Evolutionary conservation across 805 yeast genomes (phyloP).

Genomic region (Suhomyces tanzawaensis): DNA sequence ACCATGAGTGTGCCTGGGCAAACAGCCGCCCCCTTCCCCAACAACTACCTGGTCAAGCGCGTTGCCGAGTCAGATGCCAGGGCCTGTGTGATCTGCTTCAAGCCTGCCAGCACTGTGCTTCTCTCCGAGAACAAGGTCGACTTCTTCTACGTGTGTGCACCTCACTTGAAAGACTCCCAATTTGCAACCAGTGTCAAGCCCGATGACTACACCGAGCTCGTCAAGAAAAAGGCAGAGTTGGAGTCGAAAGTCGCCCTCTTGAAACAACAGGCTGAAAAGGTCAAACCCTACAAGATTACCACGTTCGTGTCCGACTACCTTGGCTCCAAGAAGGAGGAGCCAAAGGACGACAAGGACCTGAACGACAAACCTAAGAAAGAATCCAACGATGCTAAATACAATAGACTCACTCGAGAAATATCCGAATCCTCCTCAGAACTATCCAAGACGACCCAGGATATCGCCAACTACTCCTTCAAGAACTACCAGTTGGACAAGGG

Average conservation of each 20-base stretch:
- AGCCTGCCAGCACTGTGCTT: constrained; percentile 46
- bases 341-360: constrained; percentile 20
- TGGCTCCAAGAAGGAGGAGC: constrained; percentile 6
- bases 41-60: constrained; percentile 40
- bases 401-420: constrained; percentile 11
- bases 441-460: constrained; percentile 4
- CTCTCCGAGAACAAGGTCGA: constrained; percentile 46
- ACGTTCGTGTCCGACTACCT: constrained; percentile 14
- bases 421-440: neutral
- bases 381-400: constrained; percentile 17
- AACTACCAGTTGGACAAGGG: constrained; percentile 38
- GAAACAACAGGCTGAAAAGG: constrained; percentile 21
- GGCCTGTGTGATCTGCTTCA: constrained; percentile 52
- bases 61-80: constrained; percentile 43
- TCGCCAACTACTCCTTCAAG: constrained; percentile 33
- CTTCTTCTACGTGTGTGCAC: constrained; percentile 51
- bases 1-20: constrained; percentile 2
- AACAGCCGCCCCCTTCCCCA: constrained; percentile 18
- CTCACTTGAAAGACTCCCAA: constrained; percentile 45
- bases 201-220: constrained; percentile 31
- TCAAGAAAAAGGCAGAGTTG: constrained; percentile 19
- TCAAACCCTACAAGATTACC: constrained; percentile 29
- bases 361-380: constrained; percentile 17
- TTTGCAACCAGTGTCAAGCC: constrained; percentile 43
- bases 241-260: constrained; percentile 19